Conservation (phyloP, 108 stramenopile genomes). For the Discostella pseudostelligera region DNA sequence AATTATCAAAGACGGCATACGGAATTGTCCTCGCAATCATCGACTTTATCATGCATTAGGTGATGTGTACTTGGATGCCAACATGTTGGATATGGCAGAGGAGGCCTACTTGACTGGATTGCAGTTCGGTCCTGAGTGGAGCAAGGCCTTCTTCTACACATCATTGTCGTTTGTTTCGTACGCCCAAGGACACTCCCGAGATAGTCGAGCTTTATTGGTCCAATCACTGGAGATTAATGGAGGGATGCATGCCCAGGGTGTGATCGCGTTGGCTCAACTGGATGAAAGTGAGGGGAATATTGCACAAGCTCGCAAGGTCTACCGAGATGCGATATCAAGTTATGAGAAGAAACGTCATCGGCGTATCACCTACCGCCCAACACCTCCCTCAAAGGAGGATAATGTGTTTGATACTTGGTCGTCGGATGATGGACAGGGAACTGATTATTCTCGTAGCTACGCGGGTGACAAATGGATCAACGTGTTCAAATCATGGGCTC, state of each 20-base stretch:
- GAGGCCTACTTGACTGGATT: conserved; percentile 57
- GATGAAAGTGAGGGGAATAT: conserved; percentile 73
- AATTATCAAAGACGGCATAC: conserved; percentile 61
- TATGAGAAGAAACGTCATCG: conserved; percentile 34
- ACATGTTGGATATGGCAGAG: conserved; percentile 65
- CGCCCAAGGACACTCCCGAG: conserved; percentile 52
- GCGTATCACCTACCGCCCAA: conserved; percentile 5
- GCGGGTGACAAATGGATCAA: conserved; percentile 76
- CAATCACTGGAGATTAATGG: conserved; percentile 58
- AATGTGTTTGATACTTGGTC: conserved; percentile 18
- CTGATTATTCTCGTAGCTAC: conserved; percentile 37
- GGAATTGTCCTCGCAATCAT: conserved; percentile 69
- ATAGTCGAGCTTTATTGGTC: conserved; percentile 51
- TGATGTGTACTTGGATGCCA: conserved; percentile 76
- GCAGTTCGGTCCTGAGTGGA: conserved; percentile 53
- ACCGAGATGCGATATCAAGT: conserved; percentile 34
- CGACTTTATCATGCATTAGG: conserved; percentile 81
- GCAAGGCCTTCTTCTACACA: conserved; percentile 64
- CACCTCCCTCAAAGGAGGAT: conserved; percentile 1
- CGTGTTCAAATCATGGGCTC: conserved; percentile 75
- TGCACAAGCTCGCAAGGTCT: conserved; percentile 59
- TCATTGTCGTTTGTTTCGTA: conserved; percentile 67
- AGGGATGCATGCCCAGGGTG: conserved; percentile 68
- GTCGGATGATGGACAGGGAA: conserved; percentile 7
- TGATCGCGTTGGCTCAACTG: conserved; percentile 69